Percentiles rank a stretch among this genome's conserved stretches.
These are phyloP conservation scores for Ilyonectria sp. DNA, from an alignment of 2,329 filamentous ascomycete genomes.

Conservation along the genomic window DNA sequence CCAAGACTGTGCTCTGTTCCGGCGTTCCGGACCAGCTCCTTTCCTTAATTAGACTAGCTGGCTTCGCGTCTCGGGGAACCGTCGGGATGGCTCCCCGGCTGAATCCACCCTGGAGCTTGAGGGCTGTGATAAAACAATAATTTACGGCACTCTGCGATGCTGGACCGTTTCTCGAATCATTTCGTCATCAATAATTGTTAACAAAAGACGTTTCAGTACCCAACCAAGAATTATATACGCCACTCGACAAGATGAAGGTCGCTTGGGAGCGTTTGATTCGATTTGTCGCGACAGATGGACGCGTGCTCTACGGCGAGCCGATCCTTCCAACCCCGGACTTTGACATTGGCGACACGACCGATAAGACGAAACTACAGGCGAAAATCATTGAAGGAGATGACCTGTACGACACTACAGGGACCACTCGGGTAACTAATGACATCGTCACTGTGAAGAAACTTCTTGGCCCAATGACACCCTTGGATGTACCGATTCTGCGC, in stretches of 20 bases:
- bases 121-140: neutral
- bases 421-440: slow-evolving; percentile 67
- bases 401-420: slow-evolving; percentile 62
- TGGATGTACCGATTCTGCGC: slow-evolving; percentile 69
- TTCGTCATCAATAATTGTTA: too few species aligned
- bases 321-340: slow-evolving; percentile 61
- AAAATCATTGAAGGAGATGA: slow-evolving; percentile 66
- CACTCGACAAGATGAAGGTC: slow-evolving; percentile 46
- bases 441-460: slow-evolving; percentile 67
- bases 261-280: slow-evolving; percentile 69
- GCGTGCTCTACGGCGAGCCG: slow-evolving; percentile 66
- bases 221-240: neutral
- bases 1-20: neutral
- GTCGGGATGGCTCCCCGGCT: slow-evolving; percentile 6
- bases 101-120: neutral
- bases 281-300: slow-evolving; percentile 67
- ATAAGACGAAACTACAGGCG: slow-evolving; percentile 64
- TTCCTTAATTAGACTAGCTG: neutral
- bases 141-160: neutral
- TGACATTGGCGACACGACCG: slow-evolving; percentile 61
- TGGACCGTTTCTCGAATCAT: neutral
- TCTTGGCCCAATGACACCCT: slow-evolving; percentile 64
- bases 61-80: neutral
- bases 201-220: neutral
- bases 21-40: neutral